phyloP scores from a whole-genome alignment of 1,284 basidiomycete genomes.

The Austroboletus olivaceoglutinosus region DNA sequence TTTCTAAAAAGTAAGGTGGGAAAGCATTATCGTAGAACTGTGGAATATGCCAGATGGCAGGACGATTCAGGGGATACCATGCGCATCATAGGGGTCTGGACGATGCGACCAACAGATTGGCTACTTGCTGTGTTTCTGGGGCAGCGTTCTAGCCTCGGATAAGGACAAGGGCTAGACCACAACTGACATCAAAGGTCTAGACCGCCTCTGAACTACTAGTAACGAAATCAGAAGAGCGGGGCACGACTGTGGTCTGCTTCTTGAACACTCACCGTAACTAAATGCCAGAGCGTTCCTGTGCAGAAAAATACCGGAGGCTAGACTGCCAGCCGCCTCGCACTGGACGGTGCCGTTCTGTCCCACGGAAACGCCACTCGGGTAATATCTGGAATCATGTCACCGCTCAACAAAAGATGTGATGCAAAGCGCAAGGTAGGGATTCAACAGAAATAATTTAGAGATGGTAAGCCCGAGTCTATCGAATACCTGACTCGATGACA shows the following conservation, averaged over 20 bases:
- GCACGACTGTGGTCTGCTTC: background rate
- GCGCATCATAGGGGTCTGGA: conserved; percentile 11
- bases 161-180: background rate
- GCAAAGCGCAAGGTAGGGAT: no score
- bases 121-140: conserved; percentile 4
- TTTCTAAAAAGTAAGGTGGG: background rate
- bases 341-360: no score
- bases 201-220: conserved; percentile 4
- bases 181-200: conserved; percentile 5
- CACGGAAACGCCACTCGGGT: no score
- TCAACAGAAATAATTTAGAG: no score
- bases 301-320: background rate
- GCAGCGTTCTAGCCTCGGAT: no score
- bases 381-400: no score
- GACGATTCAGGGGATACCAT: background rate
- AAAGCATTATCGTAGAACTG: background rate
- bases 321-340: no score
- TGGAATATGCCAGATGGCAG: background rate
- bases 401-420: no score
- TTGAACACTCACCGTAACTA: background rate
- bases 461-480: no score
- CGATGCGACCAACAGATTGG: background rate
- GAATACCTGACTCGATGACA: no score
- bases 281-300: background rate
- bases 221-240: background rate